Percentiles rank a stretch among this genome's conserved stretches.
Conservation (phyloP, 805 yeast species). For the Ogataea populi-albae region DNA sequence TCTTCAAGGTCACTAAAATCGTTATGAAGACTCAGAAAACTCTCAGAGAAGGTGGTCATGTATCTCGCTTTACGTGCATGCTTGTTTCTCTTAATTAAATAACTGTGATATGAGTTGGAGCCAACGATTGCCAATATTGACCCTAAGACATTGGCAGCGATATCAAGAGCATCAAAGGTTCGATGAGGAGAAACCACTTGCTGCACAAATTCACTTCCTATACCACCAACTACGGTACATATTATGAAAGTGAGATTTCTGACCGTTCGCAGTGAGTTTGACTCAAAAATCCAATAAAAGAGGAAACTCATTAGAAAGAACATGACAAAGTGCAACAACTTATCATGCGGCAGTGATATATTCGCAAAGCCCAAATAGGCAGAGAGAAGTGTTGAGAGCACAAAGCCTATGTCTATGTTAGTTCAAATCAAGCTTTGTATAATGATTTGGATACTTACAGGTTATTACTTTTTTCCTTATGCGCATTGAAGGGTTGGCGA, state of each 20-base stretch:
- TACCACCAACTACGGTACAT: constrained; percentile 44
- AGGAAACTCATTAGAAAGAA: constrained; percentile 45
- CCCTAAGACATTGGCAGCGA: constrained; percentile 27
- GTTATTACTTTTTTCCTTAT: no score
- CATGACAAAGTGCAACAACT: constrained; percentile 43
- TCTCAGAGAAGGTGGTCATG: constrained; percentile 10
- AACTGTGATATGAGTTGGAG: constrained; percentile 19
- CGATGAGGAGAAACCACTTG: constrained; percentile 41
- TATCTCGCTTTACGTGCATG: constrained; percentile 8
- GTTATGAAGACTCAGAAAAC: constrained; percentile 13
- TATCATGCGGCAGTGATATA: constrained; percentile 46
- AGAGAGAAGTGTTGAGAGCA: constrained; percentile 20
- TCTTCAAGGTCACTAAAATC: constrained; percentile 20
- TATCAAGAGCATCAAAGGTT: constrained; percentile 39
- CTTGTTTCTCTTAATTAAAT: constrained; percentile 8
- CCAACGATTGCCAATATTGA: constrained; percentile 24
- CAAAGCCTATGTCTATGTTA: constrained; percentile 20
- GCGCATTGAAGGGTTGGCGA: no score
- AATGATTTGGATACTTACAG: no score
- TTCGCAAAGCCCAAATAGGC: constrained; percentile 50
- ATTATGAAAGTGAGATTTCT: constrained; percentile 34
- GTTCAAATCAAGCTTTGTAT: no score
- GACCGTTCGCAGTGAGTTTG: constrained; percentile 31
- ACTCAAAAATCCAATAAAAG: constrained; percentile 46
- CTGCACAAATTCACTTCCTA: constrained; percentile 50